Evolutionary conservation across 2,329 filamentous ascomycete species (phyloP), one percentile per base, ranked within the genome.

Genomic region (Colletotrichum graminicola): DNA sequence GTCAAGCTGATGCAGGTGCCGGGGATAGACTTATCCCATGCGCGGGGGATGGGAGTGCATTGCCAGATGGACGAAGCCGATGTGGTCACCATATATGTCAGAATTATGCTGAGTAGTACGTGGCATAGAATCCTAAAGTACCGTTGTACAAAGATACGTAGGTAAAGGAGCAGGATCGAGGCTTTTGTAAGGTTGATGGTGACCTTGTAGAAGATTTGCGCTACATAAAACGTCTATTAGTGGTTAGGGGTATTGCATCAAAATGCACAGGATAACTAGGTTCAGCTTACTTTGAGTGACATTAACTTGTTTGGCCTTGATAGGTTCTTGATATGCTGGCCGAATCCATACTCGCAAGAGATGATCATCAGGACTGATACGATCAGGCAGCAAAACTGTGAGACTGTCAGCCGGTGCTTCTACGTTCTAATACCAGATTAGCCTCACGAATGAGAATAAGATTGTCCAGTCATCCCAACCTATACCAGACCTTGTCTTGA

Each of bases 121-220:
- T 82, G 82, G 70, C 83, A 86, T 45, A 81, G 77, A 3, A 80
- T 78, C 11, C 82, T 81, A 74, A 88, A 88, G 77, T 80, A 83
- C 56, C 72, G 79, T 57, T 84, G 80, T 29, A 84, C 79, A 69
- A 89, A 89, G 57, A 88, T 86, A 34, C 86, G 84, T 29, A 87
- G 84, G 74, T 88, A 89, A 23, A 89, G 81, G 3, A 87, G 78
- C 8, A 88, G 76, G 62, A 88, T 86, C 3, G 86, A 88, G 1
- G 83, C 77, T 74, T 89, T 89, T 2, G 85, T 87, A 41, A 87
- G 77, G 75, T 86, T 87, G 70, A 88, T 84, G 52, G 84, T 84
- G 73, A 86, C 77, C 74, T 88, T 88, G 78, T 89, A 89, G 70
- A 86, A 84, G 62, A 86, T 83, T 73, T 88, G 86, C 3, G 84